These are phyloP conservation scores for Aspergillus texensis DNA, from an alignment of 2,329 filamentous ascomycete genomes.

Conservation along the genomic window DNA sequence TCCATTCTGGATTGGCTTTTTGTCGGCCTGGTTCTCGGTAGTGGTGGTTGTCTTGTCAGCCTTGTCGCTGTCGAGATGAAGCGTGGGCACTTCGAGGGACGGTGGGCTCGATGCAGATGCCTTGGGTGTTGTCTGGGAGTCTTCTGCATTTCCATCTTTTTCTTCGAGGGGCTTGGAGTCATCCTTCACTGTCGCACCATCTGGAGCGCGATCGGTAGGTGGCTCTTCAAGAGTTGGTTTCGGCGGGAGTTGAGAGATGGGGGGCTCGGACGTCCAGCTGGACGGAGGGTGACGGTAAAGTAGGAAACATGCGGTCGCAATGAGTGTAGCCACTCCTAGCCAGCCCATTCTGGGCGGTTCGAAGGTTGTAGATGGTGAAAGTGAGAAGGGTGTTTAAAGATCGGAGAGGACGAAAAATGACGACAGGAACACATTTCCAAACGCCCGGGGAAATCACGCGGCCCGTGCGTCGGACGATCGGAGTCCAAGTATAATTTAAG, in stretches of 20 bases:
- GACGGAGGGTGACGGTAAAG: conserved; percentile 43
- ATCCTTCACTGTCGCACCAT: conserved; percentile 16
- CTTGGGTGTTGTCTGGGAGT: conserved; percentile 41
- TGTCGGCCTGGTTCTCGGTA: conserved; percentile 8
- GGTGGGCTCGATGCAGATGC: conserved; percentile 31
- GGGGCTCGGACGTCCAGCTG: conserved; percentile 31
- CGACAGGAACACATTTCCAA: neutral
- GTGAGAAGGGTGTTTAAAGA: neutral
- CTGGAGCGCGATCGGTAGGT: conserved; percentile 12
- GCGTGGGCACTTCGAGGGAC: conserved; percentile 32
- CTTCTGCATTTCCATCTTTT: conserved; percentile 21
- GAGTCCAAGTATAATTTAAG: neutral
- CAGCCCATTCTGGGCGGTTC: conserved; percentile 43
- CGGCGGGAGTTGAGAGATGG: conserved; percentile 15
- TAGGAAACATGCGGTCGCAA: conserved; percentile 44
- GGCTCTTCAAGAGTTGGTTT: conserved; percentile 22
- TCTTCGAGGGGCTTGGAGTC: conserved; percentile 10
- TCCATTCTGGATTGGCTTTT: conserved; percentile 16
- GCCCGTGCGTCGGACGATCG: neutral
- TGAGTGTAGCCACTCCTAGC: conserved; percentile 41
- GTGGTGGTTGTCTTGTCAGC: conserved; percentile 13
- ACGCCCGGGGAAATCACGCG: neutral
- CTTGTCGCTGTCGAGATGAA: conserved; percentile 33
- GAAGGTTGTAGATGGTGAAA: neutral
- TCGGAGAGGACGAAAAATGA: neutral